These are phyloP conservation scores for Fusarium sp. DNA, from an alignment of 2,329 filamentous ascomycete species.

Conservation along the genomic window DNA sequence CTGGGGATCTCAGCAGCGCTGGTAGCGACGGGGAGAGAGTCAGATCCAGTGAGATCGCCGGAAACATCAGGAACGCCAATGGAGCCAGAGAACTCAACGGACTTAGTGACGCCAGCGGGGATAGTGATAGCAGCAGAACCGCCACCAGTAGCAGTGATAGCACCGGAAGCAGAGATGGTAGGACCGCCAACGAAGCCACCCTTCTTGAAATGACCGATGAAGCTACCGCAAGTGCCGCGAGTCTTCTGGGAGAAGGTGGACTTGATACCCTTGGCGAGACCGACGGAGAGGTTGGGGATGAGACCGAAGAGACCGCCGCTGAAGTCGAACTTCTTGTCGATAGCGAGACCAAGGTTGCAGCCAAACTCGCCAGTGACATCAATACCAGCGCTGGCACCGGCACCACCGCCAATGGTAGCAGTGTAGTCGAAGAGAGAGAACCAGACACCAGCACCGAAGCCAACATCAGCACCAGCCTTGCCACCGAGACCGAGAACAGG, in stretches of 20 bases:
- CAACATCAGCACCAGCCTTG: constrained; percentile 53
- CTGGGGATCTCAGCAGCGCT: background rate
- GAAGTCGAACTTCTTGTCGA: constrained; percentile 39
- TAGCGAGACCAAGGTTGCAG: constrained; percentile 40
- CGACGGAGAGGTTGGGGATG: constrained; percentile 56
- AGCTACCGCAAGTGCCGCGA: constrained; percentile 36
- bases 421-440: constrained; percentile 67
- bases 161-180: constrained; percentile 29
- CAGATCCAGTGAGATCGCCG: constrained; percentile 8
- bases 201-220: constrained; percentile 34
- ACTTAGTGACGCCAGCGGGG: constrained; percentile 20
- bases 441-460: constrained; percentile 58
- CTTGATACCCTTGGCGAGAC: constrained; percentile 45
- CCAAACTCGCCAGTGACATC: constrained; percentile 34
- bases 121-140: constrained; percentile 9
- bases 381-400: constrained; percentile 53
- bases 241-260: constrained; percentile 28
- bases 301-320: constrained; percentile 52
- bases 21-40: background rate
- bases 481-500: constrained; percentile 50
- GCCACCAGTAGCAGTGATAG: constrained; percentile 26
- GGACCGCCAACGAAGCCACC: constrained; percentile 15
- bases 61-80: background rate
- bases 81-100: constrained; percentile 19
- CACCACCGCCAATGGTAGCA: constrained; percentile 54